Conservation (phyloP, 2,329 filamentous ascomycete genomes). For the Rhynchosporium agropyri region DNA sequence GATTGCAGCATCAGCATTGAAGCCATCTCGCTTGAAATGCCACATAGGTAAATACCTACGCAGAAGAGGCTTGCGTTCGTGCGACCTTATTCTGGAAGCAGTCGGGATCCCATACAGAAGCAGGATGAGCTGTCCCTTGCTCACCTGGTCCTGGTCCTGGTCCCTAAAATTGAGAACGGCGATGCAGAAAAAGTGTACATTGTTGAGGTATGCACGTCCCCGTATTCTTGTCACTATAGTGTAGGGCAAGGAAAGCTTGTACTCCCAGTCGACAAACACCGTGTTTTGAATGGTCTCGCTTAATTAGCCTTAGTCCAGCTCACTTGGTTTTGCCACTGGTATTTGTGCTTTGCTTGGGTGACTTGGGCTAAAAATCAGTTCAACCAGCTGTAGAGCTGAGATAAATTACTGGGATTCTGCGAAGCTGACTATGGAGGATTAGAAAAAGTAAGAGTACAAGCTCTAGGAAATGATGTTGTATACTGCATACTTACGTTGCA, state of each 20-base stretch:
- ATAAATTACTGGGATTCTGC: neutral
- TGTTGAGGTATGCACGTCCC: slow-evolving; percentile 16
- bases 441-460: slow-evolving; percentile 1
- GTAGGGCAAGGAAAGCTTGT: neutral
- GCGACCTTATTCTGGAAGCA: slow-evolving; percentile 1
- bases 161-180: neutral
- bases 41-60: neutral
- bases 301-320: neutral
- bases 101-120: slow-evolving; percentile 18
- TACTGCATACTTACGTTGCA: slow-evolving; percentile 10
- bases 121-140: slow-evolving; percentile 9
- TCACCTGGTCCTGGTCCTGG: neutral
- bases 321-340: neutral
- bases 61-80: neutral
- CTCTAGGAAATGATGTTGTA: slow-evolving; percentile 13
- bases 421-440: neutral
- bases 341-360: neutral
- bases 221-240: neutral
- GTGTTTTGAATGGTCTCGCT: neutral
- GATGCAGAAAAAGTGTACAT: slow-evolving; percentile 3
- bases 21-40: neutral
- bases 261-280: neutral
- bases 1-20: slow-evolving; percentile 3
- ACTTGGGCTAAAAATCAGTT: neutral
- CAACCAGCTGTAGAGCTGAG: neutral